Conservation (phyloP, 495 filamentous ascomycete genomes). For the Jackrogersella multiformis region DNA sequence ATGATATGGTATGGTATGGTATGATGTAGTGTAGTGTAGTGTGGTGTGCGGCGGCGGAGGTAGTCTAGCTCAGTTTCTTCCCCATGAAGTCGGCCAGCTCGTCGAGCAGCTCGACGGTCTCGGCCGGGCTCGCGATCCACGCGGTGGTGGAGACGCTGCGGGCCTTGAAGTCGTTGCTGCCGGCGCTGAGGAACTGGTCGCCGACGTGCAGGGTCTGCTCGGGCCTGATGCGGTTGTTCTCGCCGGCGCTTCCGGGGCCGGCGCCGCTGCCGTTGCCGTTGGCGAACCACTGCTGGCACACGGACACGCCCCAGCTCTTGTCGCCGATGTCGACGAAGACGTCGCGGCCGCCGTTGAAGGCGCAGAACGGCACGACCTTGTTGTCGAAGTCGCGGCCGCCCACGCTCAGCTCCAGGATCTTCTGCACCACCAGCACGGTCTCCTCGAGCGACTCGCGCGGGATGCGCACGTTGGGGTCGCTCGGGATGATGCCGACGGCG, state of each 20-base stretch:
- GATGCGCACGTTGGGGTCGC: conserved; percentile 67
- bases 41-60: background rate
- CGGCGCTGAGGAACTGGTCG: conserved; percentile 95
- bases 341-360: conserved; percentile 97
- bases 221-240: conserved; percentile 50
- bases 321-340: conserved; percentile 99
- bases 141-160: conserved; percentile 70
- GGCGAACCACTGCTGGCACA: conserved; percentile 92
- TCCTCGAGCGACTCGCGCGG: conserved; percentile 91
- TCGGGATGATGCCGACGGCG: conserved; percentile 88
- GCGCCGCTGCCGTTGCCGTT: conserved; percentile 53
- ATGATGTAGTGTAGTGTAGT: too few relatives aligned
- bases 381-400: conserved; percentile 47
- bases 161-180: conserved; percentile 96
- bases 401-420: conserved; percentile 82
- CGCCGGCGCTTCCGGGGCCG: conserved; percentile 18
- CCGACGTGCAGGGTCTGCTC: conserved; percentile 82
- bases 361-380: conserved; percentile 85
- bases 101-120: conserved; percentile 88
- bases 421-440: conserved; percentile 92
- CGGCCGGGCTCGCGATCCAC: conserved; percentile 92
- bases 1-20: too few relatives aligned
- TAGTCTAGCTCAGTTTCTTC: conserved; percentile 52
- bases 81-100: conserved; percentile 72
- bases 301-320: conserved; percentile 92